Conservation (phyloP, 2,329 filamentous ascomycete genomes). For the Aspergillus puulaauensis region DNA sequence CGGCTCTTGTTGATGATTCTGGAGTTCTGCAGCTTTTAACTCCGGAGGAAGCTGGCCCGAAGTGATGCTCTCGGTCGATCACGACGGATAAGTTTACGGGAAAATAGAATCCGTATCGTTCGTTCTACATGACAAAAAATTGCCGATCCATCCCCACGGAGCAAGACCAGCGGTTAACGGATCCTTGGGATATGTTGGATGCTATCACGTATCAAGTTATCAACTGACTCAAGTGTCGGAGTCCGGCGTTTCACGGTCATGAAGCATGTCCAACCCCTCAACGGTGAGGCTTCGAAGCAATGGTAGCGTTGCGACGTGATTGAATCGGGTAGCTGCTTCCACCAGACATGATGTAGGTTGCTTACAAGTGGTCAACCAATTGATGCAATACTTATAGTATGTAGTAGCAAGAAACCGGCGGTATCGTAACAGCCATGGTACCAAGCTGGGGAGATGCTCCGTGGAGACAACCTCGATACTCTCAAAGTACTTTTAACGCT, state of each 20-base stretch:
- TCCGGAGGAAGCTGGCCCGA: conserved; percentile 25
- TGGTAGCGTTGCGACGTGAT: neutral
- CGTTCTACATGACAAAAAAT: conserved; percentile 36
- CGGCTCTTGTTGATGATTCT: neutral
- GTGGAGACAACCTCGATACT: conserved; percentile 7
- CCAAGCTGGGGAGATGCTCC: neutral
- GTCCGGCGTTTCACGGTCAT: neutral
- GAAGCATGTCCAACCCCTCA: neutral
- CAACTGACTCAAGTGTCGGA: neutral
- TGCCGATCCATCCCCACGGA: conserved; percentile 35
- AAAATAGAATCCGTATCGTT: conserved; percentile 38
- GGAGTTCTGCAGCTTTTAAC: conserved; percentile 7
- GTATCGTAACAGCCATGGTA: conserved; percentile 1
- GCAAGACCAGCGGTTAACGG: conserved; percentile 20
- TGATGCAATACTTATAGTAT: neutral
- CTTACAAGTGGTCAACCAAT: conserved; percentile 4
- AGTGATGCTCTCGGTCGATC: neutral
- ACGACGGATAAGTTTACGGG: conserved; percentile 22
- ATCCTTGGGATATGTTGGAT: neutral
- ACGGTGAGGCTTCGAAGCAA: neutral
- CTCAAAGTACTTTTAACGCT: conserved; percentile 7
- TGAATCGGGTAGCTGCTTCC: neutral
- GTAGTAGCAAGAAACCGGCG: neutral
- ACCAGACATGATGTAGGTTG: neutral
- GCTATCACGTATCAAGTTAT: neutral